Conservation (phyloP, 2,329 filamentous ascomycete genomes). For the Diaporthe ilicicola region DNA sequence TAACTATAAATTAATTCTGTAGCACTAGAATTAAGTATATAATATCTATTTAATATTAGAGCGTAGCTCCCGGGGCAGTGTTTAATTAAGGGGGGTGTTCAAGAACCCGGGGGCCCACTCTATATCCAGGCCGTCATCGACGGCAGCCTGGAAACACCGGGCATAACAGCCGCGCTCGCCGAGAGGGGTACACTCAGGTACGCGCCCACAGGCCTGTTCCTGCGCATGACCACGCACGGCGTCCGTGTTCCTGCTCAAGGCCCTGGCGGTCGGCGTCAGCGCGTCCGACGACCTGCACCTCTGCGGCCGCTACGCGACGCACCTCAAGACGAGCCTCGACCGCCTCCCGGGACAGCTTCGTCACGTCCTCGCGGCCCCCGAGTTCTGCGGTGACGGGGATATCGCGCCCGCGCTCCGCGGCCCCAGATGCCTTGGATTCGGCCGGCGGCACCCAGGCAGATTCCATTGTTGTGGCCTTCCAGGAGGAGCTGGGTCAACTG, state of each 20-base stretch:
- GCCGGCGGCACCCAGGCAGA: not conserved
- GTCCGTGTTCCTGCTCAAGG: not conserved
- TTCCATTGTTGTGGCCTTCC: not conserved
- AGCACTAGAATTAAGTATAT: too few species aligned
- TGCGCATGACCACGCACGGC: not conserved
- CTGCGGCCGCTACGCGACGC: not conserved
- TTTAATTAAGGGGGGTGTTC: too few species aligned
- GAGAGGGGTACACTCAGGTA: not conserved
- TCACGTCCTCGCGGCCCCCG: not conserved
- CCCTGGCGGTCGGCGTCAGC: not conserved
- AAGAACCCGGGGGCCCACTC: too few species aligned
- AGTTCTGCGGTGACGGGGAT: not conserved
- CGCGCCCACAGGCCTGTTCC: not conserved
- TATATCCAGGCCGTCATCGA: conserved; percentile 4
- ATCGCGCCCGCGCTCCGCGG: not conserved
- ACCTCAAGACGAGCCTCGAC: not conserved
- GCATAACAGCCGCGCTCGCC: not conserved
- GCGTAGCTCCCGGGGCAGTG: too few species aligned
- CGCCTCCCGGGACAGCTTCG: not conserved
- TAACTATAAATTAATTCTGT: too few species aligned
- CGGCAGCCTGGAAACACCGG: not conserved
- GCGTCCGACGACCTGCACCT: not conserved
- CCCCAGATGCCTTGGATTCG: not conserved
- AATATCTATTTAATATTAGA: too few species aligned
- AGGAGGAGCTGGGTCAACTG: not conserved